Base-by-base conservation (phyloP, 768 basidiomycete species). In the Pleurotus cornucopiae region DNA sequence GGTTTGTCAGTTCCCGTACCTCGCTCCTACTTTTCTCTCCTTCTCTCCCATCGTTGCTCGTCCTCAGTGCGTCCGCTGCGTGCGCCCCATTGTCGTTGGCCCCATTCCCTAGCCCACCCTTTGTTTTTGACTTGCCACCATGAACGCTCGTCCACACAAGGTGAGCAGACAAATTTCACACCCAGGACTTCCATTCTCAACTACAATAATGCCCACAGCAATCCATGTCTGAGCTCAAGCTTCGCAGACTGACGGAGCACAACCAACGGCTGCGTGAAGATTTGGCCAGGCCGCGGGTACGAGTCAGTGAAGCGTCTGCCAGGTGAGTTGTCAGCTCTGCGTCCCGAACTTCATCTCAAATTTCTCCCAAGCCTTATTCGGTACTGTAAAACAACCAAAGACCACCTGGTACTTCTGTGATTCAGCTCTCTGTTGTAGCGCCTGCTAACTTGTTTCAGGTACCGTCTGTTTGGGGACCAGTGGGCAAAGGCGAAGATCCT, bases 191-290 rank as follows among this genome's bases (percentile, higher is more conserved):
- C 59, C 7, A n/a, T 57, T 5, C 26, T 26, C 21, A 37, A 14
- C 20, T 44, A 57, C 45, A 52, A 46, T 23, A 52, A 46, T 23
- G 9, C 64, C 56, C 48, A 34, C 64, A 82, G 81, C 94, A 94
- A 81, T 91, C 92, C 65, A 96, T 98, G 93, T 91, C 91, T 49
- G 95, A 97, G 81, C 89, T 97, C 68, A 97, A 96, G 82, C 86
- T 97, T 60, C 85, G 94, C 38, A 80, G 95, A 40, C 76, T 98
- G 67, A 90, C 88, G 49, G 95, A 98, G 74, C 94, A 97, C 75
- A 98, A 96, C 67, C 87, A 91, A 69, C 81, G 95, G 61, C 71
- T 97, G 67, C 78, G 87, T 65, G 95, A 97, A 67, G 95, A 98
- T 71, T 74, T 98, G 59, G 84, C 87, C 44, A 76, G 94, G 62